These are phyloP conservation scores for Darksidea phi DNA, from an alignment of 495 filamentous ascomycete genomes.

Conservation along the genomic window DNA sequence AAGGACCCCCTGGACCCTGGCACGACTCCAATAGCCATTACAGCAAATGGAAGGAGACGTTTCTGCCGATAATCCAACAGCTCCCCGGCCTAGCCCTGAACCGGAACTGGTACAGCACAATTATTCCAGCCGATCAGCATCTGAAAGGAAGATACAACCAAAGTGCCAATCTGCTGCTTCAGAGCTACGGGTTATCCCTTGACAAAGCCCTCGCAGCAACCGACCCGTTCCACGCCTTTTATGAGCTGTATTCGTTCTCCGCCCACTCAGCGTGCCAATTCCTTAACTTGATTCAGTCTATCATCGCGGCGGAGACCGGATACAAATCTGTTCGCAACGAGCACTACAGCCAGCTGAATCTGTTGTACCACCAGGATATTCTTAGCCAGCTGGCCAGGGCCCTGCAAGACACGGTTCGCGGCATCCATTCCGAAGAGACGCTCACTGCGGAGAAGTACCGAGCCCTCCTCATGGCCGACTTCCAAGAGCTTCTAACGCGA, in stretches of 20 bases:
- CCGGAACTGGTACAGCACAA: neutral
- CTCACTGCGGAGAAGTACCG: neutral
- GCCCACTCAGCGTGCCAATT: slow-evolving; percentile 2
- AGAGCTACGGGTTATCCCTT: neutral
- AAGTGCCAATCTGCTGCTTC: neutral
- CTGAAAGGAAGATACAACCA: neutral
- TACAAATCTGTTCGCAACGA: neutral
- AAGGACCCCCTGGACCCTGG: neutral
- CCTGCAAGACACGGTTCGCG: neutral
- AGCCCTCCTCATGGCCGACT: neutral
- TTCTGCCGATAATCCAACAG: neutral
- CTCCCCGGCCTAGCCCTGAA: neutral
- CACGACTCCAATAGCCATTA: too few species aligned
- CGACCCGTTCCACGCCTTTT: slow-evolving; percentile 6
- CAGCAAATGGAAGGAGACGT: neutral
- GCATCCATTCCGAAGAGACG: neutral
- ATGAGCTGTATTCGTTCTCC: slow-evolving; percentile 2
- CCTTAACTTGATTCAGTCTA: slow-evolving; percentile 1
- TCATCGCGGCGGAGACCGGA: neutral
- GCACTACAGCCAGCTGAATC: neutral
- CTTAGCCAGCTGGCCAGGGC: neutral
- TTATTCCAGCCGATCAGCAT: neutral
- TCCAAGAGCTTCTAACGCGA: neutral
- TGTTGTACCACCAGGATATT: neutral
- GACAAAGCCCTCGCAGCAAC: neutral